Base-by-base conservation (phyloP, 371 early-diverging fungal genomes). In the Fennellomyces sp. region DNA sequence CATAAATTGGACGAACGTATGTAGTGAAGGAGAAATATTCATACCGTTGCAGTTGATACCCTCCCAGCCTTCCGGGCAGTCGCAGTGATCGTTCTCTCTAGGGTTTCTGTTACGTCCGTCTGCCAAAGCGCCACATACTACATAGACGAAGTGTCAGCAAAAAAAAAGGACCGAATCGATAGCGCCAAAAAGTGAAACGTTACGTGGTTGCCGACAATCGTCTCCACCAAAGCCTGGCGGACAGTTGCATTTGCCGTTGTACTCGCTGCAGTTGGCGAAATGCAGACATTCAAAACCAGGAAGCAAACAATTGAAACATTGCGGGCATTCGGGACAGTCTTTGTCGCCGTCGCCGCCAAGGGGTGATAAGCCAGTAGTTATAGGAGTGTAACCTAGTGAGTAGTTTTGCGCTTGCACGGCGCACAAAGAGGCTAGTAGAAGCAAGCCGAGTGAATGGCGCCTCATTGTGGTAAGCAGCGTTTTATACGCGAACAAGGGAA, bases 1-100 rank as follows among this genome's bases (percentile, higher is more conserved):
- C 11, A 50, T 0, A 26, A 50, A 15, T 11, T 17, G 29, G 12
- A 4, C n/a, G n/a, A n/a, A n/a, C n/a, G n/a, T n/a, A n/a, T n/a
- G n/a, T n/a, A n/a, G n/a, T n/a, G n/a, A n/a, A n/a, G n/a, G n/a
- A n/a, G 26, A 5, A 39, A 13, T 5, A 54, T 6, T 27, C 55
- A 19, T 87, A 90, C 92, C 89, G 70, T 92, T 93, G 73, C 97
- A 97, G 61, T 94, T 95, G 68, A 93, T 88, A 53, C 97, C 97
- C 52, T 85, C 85, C 91, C 94, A 97, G 12, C 95, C 97, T 28
- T 90, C 88, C 41, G 88, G 85, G 69, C 97, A 96, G 26, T 84
- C 72, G 60, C 94, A 92, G 10, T 78, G 69, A 31, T 81, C 70
- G 21, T 75, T 81, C 29, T 75, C 71, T 57, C 91, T 83, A 27